Base-by-base conservation (phyloP, 495 filamentous ascomycete species). In the Filosporella fistucella region DNA sequence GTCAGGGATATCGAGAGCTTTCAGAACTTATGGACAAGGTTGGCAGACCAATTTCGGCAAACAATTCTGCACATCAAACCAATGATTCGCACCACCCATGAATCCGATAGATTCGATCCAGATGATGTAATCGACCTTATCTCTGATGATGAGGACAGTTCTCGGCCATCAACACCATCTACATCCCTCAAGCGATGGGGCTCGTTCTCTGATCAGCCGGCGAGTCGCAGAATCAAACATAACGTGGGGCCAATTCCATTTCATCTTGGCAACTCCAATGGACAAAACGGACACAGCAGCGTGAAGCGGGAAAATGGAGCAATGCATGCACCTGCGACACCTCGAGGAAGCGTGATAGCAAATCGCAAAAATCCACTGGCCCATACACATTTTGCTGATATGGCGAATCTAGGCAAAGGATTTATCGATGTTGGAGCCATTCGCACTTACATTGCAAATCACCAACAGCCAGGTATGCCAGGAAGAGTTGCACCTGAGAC, bases 1-100 rank as follows among this genome's bases (percentile, higher is more conserved):
- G 52, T 42, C 6, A 61, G 73, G 5, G 50, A 73, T 29, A 21
- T 21, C n/a, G 4, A 4, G 12, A 52, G 44, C 0, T 42, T 47
- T 14, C 38, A 36, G 12, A 24, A 6, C 16, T 1, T 11, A 2
- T 51, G 47, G 47, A 29, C 10, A 8, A 34, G n/a, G 5, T 7
- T 41, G 3, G 4, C 16, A 4, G 9, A 49, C 6, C 24, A 30
- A 12, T 49, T 49, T 17, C 35, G 46, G 3, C 25, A 49, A 16
- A 18, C 42, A 18, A 34, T 49, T 26, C 35, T 49, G 1, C 25
- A 49, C 18, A 47, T 53, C 20, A 53, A 53, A 29, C 50, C 50
- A 3, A 42, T 18, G 37, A 23, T 53, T 18, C 36, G 7, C 14
- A 12, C 42, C 25, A 39, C 34, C 8, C 36, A 53, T 32, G 16